A percentile compares a stretch with the other conserved stretches of the same genome.
phyloP scores from a whole-genome alignment of 805 yeast genomes.

The Nakazawaea peltata region DNA sequence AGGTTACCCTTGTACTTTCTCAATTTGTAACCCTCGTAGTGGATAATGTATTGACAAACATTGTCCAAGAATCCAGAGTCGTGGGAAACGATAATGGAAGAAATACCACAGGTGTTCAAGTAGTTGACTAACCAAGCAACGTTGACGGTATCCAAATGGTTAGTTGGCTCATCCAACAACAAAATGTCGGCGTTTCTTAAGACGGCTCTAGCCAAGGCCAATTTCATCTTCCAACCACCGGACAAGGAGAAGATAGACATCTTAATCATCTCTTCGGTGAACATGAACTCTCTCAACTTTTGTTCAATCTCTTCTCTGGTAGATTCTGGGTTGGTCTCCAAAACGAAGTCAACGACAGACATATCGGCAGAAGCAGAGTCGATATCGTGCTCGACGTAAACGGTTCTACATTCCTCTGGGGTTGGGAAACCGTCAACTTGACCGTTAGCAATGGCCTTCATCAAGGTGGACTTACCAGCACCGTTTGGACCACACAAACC shows the following conservation, averaged over 20 bases:
- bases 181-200: slow-evolving; percentile 96
- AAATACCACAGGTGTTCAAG: slow-evolving; percentile 97
- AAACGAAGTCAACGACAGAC: slow-evolving; percentile 86
- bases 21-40: slow-evolving; percentile 99
- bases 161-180: slow-evolving; percentile 98
- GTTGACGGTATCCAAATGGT: slow-evolving; percentile 99
- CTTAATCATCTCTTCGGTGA: slow-evolving; percentile 85
- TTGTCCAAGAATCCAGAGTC: slow-evolving; percentile 99
- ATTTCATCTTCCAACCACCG: slow-evolving; percentile 99
- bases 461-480: slow-evolving; percentile 99
- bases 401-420: slow-evolving; percentile 98
- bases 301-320: slow-evolving; percentile 61
- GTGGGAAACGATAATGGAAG: slow-evolving; percentile 98
- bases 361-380: slow-evolving; percentile 98
- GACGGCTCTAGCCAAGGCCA: slow-evolving; percentile 98
- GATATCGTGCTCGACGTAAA: slow-evolving; percentile 99
- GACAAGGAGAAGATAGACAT: slow-evolving; percentile 96
- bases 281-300: slow-evolving; percentile 84
- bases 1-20: slow-evolving; percentile 99
- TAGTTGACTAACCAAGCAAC: slow-evolving; percentile 99
- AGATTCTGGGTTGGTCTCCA: slow-evolving; percentile 73
- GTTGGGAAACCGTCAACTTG: slow-evolving; percentile 99
- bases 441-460: slow-evolving; percentile 96
- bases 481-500: slow-evolving; percentile 99
- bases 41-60: slow-evolving; percentile 96